A percentile compares a stretch with the other conserved stretches of the same genome.
Conservation (phyloP, 768 basidiomycete genomes). For the Trametes gibbosa region DNA sequence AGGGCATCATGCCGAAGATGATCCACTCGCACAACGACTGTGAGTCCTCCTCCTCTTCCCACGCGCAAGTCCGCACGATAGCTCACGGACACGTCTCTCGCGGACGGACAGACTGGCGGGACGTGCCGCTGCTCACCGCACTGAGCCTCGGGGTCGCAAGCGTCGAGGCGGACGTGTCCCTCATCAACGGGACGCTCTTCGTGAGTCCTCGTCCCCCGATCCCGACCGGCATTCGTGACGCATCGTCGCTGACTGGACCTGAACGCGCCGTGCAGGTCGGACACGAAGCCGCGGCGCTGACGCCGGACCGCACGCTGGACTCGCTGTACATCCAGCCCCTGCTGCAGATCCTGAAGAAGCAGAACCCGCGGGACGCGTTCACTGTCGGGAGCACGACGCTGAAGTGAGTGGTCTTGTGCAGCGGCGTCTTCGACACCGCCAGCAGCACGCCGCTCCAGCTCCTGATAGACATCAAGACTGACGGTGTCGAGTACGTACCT, state of each 20-base stretch:
- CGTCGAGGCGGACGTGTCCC: constrained; percentile 55
- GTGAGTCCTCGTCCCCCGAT: constrained; percentile 32
- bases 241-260: background rate
- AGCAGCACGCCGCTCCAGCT: constrained; percentile 42
- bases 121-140: constrained; percentile 48
- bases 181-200: constrained; percentile 42
- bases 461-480: constrained; percentile 53
- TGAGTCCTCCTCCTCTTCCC: constrained; percentile 23
- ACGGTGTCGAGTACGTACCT: constrained; percentile 41
- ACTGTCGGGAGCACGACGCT: constrained; percentile 38
- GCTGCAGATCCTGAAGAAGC: constrained; percentile 36
- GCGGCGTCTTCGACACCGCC: constrained; percentile 51
- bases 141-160: constrained; percentile 48
- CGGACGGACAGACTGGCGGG: constrained; percentile 44
- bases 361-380: constrained; percentile 44
- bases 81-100: background rate
- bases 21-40: constrained; percentile 61
- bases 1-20: constrained; percentile 43
- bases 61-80: too few relatives aligned
- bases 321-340: constrained; percentile 49
- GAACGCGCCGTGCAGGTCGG: constrained; percentile 35
- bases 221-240: too few relatives aligned
- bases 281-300: constrained; percentile 43
- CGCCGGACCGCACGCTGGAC: constrained; percentile 42
- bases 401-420: constrained; percentile 38